These are phyloP conservation scores for bread wheat (Triticum aestivum) DNA, from an alignment of 176 grass and related monocot genomes.

Conservation along the genomic window IWGSC_CS_RefSeq_v2.1 NC_057813.1:726857573-726858072, in stretches of 20 bases:
- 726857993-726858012: slow-evolving; percentile 68
- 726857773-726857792: slow-evolving; percentile 97
- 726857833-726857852: not conserved
- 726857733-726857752: slow-evolving; percentile 92
- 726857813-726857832: slow-evolving; percentile 17
- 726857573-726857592: slow-evolving; percentile 52
- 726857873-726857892: slow-evolving; percentile 17
- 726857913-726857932: slow-evolving; percentile 96
- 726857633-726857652: slow-evolving; percentile 44
- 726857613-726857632: slow-evolving; percentile 96
- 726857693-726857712: slow-evolving; percentile 70
- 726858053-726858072: slow-evolving; percentile 1
- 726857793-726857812: slow-evolving; percentile 85
- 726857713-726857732: slow-evolving; percentile 98
- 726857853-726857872: slow-evolving; percentile 17
- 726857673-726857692: slow-evolving; percentile 40
- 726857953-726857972: slow-evolving; percentile 94
- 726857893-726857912: slow-evolving; percentile 89
- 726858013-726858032: slow-evolving; percentile 8
- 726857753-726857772: slow-evolving; percentile 96
- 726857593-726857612: slow-evolving; percentile 98
- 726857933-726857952: slow-evolving; percentile 98
- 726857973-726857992: slow-evolving; percentile 91
- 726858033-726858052: slow-evolving; percentile 5
- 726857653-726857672: slow-evolving; percentile 17